phyloP scores from a whole-genome alignment of 257 asterid genomes.

The Rehmannia glutinosa region DNA sequence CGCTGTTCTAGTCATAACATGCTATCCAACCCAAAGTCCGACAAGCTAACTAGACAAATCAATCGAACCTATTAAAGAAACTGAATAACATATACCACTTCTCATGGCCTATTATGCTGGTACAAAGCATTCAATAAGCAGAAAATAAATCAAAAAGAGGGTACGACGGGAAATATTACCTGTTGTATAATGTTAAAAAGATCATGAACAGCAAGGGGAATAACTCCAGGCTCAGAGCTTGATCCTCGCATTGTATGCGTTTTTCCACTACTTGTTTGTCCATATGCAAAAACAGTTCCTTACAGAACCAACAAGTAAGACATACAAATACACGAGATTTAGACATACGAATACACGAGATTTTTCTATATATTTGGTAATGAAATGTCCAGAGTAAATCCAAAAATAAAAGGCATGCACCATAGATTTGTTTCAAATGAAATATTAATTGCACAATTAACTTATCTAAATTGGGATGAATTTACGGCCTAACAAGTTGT shows the following conservation, averaged over 20 bases:
- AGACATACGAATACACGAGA: background rate
- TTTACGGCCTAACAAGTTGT: background rate
- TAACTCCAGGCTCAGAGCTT: conserved; percentile 82
- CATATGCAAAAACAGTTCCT: conserved; percentile 99
- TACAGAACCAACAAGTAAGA: conserved; percentile 7
- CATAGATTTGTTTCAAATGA: background rate
- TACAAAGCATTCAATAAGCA: background rate
- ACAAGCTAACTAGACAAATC: background rate
- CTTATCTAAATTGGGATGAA: background rate
- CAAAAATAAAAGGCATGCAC: background rate
- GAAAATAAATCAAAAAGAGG: background rate
- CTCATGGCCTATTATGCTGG: background rate
- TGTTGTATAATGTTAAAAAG: conserved; percentile 65
- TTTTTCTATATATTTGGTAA: background rate
- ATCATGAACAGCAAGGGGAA: conserved; percentile 78
- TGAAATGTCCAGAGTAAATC: background rate
- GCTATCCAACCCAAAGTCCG: background rate
- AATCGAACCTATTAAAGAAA: background rate
- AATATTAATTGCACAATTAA: background rate
- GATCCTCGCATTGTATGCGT: conserved; percentile 98
- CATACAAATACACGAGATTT: background rate
- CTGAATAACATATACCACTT: background rate
- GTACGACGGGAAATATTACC: conserved; percentile 34
- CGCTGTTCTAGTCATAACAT: background rate
- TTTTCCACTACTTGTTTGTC: conserved; percentile 97